These are phyloP conservation scores for Dalbergia cultrata DNA, from an alignment of 306 rosid genomes.

Conservation along the genomic window DNA sequence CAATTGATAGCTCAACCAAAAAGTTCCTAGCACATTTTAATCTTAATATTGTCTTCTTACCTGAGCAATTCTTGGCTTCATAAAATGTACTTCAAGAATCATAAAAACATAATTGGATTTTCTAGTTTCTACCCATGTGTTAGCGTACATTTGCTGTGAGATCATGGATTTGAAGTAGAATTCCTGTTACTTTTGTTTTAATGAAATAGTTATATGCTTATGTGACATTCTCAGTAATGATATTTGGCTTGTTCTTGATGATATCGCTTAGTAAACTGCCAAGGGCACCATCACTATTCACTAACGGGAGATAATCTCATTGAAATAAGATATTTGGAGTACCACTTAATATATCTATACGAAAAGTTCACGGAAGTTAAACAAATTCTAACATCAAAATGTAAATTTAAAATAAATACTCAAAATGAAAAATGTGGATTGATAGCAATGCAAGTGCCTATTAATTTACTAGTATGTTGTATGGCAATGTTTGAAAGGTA, in stretches of 20 bases:
- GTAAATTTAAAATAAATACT: too few species aligned
- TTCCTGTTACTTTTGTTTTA: neutral
- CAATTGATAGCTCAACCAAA: neutral
- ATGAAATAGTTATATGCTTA: constrained; percentile 33
- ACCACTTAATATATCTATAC: too few species aligned
- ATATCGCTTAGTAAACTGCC: constrained; percentile 63
- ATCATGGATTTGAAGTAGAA: neutral
- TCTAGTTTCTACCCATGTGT: constrained; percentile 67
- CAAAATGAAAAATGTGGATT: too few species aligned
- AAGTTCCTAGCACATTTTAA: neutral
- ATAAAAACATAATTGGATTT: constrained; percentile 42
- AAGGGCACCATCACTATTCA: constrained; percentile 42
- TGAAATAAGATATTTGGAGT: constrained; percentile 58
- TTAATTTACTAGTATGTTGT: neutral
- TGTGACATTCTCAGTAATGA: constrained; percentile 67
- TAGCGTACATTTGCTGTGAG: neutral
- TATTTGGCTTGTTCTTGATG: constrained; percentile 65
- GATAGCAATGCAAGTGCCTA: too few species aligned
- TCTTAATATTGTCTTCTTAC: constrained; percentile 41
- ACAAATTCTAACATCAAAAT: too few species aligned
- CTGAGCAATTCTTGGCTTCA: constrained; percentile 77
- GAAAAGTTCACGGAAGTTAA: too few species aligned
- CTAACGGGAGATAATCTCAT: constrained; percentile 13
- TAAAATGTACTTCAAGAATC: constrained; percentile 62
- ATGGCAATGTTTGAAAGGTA: constrained; percentile 1